Evolutionary conservation across 176 grass and related monocot genomes (phyloP), one percentile per base, ranked within the genome.

Genomic region (Oropetium thomaeum): DNA sequence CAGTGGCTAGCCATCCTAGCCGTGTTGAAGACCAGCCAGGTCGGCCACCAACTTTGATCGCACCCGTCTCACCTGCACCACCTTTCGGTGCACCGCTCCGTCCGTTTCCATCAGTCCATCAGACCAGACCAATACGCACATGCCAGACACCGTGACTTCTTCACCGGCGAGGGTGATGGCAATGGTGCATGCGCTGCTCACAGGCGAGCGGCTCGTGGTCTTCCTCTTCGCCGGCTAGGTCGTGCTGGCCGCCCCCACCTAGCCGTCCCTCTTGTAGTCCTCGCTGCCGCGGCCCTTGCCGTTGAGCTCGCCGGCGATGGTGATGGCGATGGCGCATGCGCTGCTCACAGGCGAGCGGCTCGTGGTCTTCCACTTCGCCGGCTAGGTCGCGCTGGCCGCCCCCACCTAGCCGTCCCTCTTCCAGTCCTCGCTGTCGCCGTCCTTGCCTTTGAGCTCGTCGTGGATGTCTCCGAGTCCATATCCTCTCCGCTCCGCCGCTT

Each of bases 361-460:
- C 43, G 88, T 98, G 64, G 91, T 98, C 27, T 76, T 93, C 75
- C 78, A 94, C 48, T 98, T 98, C 84, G 84, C 86, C 48, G 88
- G 85, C 14, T 84, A 84, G 58, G 95, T 98, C 14, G 83, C 86
- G 30, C 75, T 87, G 43, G 79, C 76, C 31, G 89, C 74, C n/a
- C 95, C 95, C 30, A 55, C 75, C 88, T 98, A 47, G 66, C 78
- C 28, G 62, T 66, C 32, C 84, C 90, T 16, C 81, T 98, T 49
- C 65, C 47, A 58, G 10, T 84, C 68, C 86, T 94, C 35, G 76
- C 79, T 25, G 78, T 72, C 2, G 81, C 79, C 17, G 86, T 84
- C 48, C 86, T 92, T 11, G 58, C 84, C 14, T 81, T 86, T 49
- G 95, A 94, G 95, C 84, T 98, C 35, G 85, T 63, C 16, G 88